phyloP scores from a whole-genome alignment of 371 early-diverging fungal species.

The Haplosporangium sp. region DNA sequence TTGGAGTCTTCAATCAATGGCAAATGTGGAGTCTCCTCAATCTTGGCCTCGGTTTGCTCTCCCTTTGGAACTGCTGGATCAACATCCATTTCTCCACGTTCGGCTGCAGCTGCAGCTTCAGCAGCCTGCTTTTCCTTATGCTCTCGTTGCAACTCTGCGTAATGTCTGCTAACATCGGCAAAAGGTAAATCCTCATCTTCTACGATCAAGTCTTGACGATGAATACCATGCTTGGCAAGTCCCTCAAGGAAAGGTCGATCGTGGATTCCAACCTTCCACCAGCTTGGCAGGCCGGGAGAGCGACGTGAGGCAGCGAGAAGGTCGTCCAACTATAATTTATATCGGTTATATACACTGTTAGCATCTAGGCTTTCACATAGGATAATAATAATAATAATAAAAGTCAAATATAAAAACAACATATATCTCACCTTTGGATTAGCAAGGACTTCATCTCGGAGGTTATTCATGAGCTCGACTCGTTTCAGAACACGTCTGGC shows the following conservation, averaged over 20 bases:
- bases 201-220: conserved; percentile 75
- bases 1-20: background rate
- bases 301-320: conserved; percentile 40
- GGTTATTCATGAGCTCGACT: conserved; percentile 75
- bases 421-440: conserved; percentile 55
- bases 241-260: conserved; percentile 79
- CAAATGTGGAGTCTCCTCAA: background rate
- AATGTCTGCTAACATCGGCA: conserved; percentile 46
- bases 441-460: conserved; percentile 73
- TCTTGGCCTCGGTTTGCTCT: background rate
- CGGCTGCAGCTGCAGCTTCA: conserved; percentile 17
- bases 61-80: conserved; percentile 9
- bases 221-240: conserved; percentile 79
- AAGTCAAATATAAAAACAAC: background rate
- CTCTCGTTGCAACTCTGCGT: conserved; percentile 22
- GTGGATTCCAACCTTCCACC: conserved; percentile 78
- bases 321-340: conserved; percentile 29
- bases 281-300: conserved; percentile 60
- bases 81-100: conserved; percentile 27
- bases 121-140: conserved; percentile 16
- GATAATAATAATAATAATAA: background rate
- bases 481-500: conserved; percentile 81
- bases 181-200: conserved; percentile 74
- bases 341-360: too few relatives aligned
- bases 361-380: background rate